Conservation (phyloP, 1,284 basidiomycete genomes). For the Veloporphyrellus conicus region DNA sequence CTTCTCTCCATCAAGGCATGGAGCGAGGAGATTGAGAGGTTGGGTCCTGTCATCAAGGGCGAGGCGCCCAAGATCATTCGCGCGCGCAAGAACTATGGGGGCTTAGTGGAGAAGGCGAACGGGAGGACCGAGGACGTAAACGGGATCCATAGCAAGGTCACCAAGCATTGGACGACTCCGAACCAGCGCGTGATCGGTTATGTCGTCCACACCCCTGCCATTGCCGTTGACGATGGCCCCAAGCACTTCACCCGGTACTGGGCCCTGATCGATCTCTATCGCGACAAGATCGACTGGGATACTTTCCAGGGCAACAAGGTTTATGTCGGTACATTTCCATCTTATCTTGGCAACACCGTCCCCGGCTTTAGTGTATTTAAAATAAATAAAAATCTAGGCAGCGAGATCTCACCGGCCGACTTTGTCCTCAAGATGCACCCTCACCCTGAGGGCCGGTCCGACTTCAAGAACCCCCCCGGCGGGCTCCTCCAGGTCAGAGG, state of each 20-base stretch:
- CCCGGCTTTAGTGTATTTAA: not conserved
- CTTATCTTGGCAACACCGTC: not conserved
- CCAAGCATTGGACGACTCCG: not conserved
- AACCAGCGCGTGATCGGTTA: not conserved
- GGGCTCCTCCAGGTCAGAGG: not conserved
- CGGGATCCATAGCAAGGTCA: too few relatives aligned
- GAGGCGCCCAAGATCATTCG: too few relatives aligned
- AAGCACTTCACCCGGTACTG: not conserved
- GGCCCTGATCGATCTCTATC: not conserved
- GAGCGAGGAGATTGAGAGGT: too few relatives aligned
- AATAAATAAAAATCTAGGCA: not conserved
- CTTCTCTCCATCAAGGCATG: too few relatives aligned
- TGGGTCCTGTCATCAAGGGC: too few relatives aligned
- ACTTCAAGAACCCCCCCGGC: not conserved
- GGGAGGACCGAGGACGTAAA: too few relatives aligned
- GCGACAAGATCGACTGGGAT: not conserved
- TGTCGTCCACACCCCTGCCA: not conserved
- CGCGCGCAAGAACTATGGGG: too few relatives aligned
- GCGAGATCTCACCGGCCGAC: not conserved
- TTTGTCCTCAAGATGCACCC: not conserved
- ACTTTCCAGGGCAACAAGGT: not conserved
- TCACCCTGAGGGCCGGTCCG: not conserved
- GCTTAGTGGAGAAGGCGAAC: too few relatives aligned
- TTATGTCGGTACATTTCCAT: not conserved
- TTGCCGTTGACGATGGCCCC: not conserved